Evolutionary conservation across 2,329 filamentous ascomycete species (phyloP).

Genomic region (Chaetomiaceae sp.): DNA sequence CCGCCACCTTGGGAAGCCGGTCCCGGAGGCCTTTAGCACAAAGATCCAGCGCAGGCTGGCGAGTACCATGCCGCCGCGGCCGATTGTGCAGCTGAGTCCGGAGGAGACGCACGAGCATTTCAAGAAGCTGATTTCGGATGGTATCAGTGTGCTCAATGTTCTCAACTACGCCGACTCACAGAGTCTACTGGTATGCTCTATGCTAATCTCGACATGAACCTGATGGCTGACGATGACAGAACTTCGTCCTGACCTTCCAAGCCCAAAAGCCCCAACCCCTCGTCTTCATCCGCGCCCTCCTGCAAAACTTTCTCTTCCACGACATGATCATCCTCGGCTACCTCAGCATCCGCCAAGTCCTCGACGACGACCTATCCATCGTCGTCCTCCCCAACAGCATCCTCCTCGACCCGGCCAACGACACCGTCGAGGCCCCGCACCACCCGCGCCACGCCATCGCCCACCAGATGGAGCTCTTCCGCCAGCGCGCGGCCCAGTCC

Average conservation of each 20-base stretch:
- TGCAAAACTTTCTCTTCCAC: constrained; percentile 72
- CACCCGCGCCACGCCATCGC: constrained; percentile 72
- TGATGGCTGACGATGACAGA: constrained; percentile 41
- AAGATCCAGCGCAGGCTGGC: constrained; percentile 90
- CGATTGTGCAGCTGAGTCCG: constrained; percentile 74
- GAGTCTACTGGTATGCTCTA: constrained; percentile 58
- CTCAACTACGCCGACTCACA: constrained; percentile 51
- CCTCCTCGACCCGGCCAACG: constrained; percentile 69
- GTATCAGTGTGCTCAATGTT: constrained; percentile 64
- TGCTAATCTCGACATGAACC: not conserved
- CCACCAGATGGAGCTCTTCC: constrained; percentile 66
- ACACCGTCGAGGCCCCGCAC: constrained; percentile 68
- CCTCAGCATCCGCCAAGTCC: constrained; percentile 66
- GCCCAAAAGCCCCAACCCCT: constrained; percentile 76
- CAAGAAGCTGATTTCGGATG: constrained; percentile 63
- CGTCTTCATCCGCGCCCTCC: constrained; percentile 74
- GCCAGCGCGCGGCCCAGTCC: constrained; percentile 58
- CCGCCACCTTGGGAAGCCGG: constrained; percentile 56
- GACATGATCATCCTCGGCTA: constrained; percentile 65
- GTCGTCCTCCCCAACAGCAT: constrained; percentile 67
- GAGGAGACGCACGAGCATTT: constrained; percentile 68
- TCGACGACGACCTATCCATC: constrained; percentile 77
- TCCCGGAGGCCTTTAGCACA: constrained; percentile 78
- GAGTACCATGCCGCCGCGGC: constrained; percentile 87
- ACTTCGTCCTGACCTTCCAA: constrained; percentile 70